Base-by-base conservation (phyloP, 306 rosid species). In the Adenanthera pavonina region DNA sequence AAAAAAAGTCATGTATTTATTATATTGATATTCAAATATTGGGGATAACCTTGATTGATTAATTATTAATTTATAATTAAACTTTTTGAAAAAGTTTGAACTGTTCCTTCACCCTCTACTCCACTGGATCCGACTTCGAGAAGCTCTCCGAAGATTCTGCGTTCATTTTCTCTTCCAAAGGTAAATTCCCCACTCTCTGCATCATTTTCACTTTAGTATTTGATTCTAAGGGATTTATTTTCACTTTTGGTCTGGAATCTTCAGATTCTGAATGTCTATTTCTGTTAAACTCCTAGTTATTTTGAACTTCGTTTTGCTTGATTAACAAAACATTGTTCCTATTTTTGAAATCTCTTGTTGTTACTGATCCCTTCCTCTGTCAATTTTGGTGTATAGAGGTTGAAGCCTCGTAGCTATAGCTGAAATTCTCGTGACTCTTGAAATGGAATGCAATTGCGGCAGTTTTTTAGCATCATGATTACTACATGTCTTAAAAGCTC, bases 131-230 rank as follows among this genome's bases (percentile, higher is more conserved):
- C 64, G 36, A 30, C 8, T 3, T 43, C 7, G 20, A 38, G 82
- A 80, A 76, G 36, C 80, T 76, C 43, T 72, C 7, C 2, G 81
- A 68, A 83, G 72, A 40, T 75, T 57, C 30, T 0, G 35, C 75
- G 20, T n/a, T 46, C 59, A 36, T 69, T 47, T 48, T 69, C 72
- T 54, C 19, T 17, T 44, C 19, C 79, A 20, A 44, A 12, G 76
- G 76, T 68, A 54, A 68, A 3, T 2, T 57, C 36, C 9, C 9
- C 76, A 34, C 46, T 78, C 53, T 51, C 69, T 12, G 5, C 2
- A 0, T 4, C 74, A 43, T 30, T 30, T 5, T 69, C n/a, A 12
- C 54, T 43, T 38, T 5, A 3, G 15, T 12, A 25, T 69, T 13
- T 0, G 9, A 11, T 79, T 38, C 40, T 30, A 3, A 61, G 13